Evolutionary conservation across 1,284 basidiomycete species (phyloP).

Genomic region (Mrakiaceae sp.): DNA sequence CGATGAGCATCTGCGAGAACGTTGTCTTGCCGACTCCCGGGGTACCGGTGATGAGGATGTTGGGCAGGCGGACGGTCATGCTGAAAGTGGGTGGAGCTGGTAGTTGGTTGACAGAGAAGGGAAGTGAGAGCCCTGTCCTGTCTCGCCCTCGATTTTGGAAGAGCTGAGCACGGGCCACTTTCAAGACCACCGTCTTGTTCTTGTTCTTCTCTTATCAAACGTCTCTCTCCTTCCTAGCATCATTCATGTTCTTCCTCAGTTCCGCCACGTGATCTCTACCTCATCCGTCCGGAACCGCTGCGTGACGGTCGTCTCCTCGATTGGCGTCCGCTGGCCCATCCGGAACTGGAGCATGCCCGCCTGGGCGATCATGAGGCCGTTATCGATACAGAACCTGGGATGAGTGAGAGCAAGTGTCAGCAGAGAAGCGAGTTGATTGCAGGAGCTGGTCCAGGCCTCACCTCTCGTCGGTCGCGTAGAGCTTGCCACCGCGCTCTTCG

Average conservation of each 20-base stretch:
- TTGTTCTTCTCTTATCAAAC: too few species aligned
- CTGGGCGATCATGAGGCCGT: constrained; percentile 99
- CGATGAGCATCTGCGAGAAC: constrained; percentile 63
- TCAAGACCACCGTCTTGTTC: too few species aligned
- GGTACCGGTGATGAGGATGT: constrained; percentile 82
- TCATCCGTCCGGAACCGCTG: constrained; percentile 50
- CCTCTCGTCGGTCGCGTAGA: constrained; percentile 96
- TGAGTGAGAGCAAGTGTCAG: background rate
- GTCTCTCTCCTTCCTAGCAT: too few species aligned
- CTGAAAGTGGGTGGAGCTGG: background rate
- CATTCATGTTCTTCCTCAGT: background rate
- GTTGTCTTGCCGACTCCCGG: constrained; percentile 71
- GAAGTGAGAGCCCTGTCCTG: too few species aligned
- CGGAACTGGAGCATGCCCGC: constrained; percentile 84
- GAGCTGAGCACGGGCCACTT: too few species aligned
- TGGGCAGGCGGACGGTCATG: constrained; percentile 39
- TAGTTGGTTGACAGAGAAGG: too few species aligned
- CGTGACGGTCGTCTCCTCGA: constrained; percentile 73
- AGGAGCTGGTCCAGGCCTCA: constrained; percentile 29
- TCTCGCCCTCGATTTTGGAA: too few species aligned
- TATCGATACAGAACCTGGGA: constrained; percentile 91
- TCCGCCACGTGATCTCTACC: constrained; percentile 15
- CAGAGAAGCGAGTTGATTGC: background rate
- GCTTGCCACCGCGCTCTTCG: constrained; percentile 69
- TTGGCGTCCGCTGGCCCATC: constrained; percentile 75